Conservation (phyloP, 495 filamentous ascomycete genomes). For the Aspergillus nidulans region DNA sequence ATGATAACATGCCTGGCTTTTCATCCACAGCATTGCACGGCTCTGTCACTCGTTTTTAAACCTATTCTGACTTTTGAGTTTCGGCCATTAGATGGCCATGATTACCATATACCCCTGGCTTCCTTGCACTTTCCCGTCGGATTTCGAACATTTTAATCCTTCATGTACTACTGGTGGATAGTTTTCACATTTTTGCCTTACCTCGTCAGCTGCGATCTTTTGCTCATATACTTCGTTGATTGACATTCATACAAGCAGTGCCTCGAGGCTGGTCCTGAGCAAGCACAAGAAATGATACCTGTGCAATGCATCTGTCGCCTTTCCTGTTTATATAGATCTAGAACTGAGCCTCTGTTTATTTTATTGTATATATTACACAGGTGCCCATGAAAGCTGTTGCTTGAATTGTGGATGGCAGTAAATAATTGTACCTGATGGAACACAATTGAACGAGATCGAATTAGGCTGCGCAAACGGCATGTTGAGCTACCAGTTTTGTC, state of each 20-base stretch:
- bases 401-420: neutral
- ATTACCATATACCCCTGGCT: slow-evolving; percentile 11
- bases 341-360: neutral
- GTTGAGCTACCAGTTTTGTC: too few species aligned
- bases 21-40: neutral
- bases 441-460: too few species aligned
- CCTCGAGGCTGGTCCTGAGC: slow-evolving; percentile 13
- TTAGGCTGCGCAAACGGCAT: too few species aligned
- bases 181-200: neutral
- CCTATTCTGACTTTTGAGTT: slow-evolving; percentile 3
- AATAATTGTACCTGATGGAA: neutral
- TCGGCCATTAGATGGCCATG: neutral
- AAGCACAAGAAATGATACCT: slow-evolving; percentile 5
- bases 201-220: neutral
- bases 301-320: slow-evolving; percentile 8
- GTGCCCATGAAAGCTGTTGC: neutral
- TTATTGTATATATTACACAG: neutral
- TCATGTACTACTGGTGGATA: neutral
- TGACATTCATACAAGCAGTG: neutral
- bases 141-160: neutral
- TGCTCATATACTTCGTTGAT: neutral
- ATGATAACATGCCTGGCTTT: slow-evolving; percentile 9
- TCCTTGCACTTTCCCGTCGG: slow-evolving; percentile 14
- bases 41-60: slow-evolving; percentile 1
- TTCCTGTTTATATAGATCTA: neutral